A percentile compares a stretch with the other conserved stretches of the same genome.
Evolutionary conservation across 2,329 filamentous ascomycete species (phyloP).

Genomic region (Xylaria multiplex): DNA sequence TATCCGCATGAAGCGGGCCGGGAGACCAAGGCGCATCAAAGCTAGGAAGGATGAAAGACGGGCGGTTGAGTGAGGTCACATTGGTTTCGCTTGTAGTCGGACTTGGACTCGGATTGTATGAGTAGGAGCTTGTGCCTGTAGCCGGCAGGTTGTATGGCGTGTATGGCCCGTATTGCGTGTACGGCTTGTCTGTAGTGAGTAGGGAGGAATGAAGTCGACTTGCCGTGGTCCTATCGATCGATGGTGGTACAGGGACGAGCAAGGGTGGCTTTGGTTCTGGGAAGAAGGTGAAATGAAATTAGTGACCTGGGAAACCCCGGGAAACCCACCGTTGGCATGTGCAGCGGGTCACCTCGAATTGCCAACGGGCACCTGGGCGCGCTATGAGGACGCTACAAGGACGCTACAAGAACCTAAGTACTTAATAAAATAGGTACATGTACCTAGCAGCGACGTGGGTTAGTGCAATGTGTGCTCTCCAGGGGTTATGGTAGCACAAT

Average conservation of each 20-base stretch:
- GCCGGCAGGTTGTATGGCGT: background rate
- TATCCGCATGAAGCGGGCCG: slow-evolving; percentile 45
- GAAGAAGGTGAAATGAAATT: slow-evolving; percentile 22
- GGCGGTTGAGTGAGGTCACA: slow-evolving; percentile 39
- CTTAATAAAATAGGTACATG: too few relatives aligned
- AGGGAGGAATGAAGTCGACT: slow-evolving; percentile 18
- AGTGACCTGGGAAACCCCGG: slow-evolving; percentile 3
- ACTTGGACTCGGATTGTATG: background rate
- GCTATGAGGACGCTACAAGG: too few relatives aligned
- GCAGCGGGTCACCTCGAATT: slow-evolving; percentile 25
- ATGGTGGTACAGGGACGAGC: slow-evolving; percentile 10
- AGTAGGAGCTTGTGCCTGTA: too few relatives aligned
- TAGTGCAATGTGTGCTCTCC: slow-evolving; percentile 10
- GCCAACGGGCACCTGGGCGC: background rate
- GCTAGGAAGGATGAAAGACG: slow-evolving; percentile 28
- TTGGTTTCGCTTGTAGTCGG: slow-evolving; percentile 37
- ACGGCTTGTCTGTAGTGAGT: too few relatives aligned
- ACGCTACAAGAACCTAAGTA: background rate
- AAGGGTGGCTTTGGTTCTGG: slow-evolving; percentile 21
- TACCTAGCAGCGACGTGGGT: slow-evolving; percentile 10
- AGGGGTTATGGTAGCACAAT: background rate
- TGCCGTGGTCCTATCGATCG: slow-evolving; percentile 28
- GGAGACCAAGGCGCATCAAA: slow-evolving; percentile 42
- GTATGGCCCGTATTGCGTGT: background rate
- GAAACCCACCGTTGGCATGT: slow-evolving; percentile 20